Conservation (phyloP, 2,329 filamentous ascomycete species). For the Aspergillus neoniger region DNA sequence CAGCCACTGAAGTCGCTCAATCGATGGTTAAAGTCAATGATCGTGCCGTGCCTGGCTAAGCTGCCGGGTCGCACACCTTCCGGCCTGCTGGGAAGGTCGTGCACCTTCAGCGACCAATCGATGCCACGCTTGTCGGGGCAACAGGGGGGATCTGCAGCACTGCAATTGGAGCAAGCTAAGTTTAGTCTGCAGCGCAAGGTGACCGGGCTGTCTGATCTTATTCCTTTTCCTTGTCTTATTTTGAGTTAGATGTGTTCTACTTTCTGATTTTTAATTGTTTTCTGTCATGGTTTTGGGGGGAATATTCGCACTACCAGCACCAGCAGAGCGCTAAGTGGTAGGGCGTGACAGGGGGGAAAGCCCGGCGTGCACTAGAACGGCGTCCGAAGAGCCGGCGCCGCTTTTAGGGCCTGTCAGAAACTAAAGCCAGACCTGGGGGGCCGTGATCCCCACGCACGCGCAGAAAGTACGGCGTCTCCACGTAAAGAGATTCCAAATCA, state of each 20-base stretch:
- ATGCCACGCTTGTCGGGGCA: conserved; percentile 3
- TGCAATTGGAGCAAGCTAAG: conserved; percentile 6
- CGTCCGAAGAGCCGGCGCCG: neutral
- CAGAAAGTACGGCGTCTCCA: neutral
- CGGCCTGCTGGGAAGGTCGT: conserved; percentile 3
- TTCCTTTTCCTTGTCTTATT: neutral
- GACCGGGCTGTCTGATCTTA: neutral
- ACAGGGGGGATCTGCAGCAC: conserved; percentile 7
- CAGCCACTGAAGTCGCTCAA: neutral
- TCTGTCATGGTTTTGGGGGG: neutral
- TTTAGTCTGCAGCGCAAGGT: neutral
- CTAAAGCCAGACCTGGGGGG: neutral
- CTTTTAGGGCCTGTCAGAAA: neutral
- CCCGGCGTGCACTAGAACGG: neutral
- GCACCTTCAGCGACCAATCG: conserved; percentile 1
- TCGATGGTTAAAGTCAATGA: conserved; percentile 1
- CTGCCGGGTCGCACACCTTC: conserved; percentile 9
- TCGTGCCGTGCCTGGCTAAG: conserved; percentile 4
- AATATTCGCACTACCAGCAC: neutral
- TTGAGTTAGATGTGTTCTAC: neutral
- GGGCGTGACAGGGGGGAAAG: neutral
- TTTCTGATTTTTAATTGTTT: neutral
- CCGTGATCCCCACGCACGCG: neutral
- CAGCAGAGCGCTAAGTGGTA: neutral
- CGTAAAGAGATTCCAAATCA: conserved; percentile 1